phyloP scores from a whole-genome alignment of 1,139 yeast species.

The Candida sanyaensis region DNA sequence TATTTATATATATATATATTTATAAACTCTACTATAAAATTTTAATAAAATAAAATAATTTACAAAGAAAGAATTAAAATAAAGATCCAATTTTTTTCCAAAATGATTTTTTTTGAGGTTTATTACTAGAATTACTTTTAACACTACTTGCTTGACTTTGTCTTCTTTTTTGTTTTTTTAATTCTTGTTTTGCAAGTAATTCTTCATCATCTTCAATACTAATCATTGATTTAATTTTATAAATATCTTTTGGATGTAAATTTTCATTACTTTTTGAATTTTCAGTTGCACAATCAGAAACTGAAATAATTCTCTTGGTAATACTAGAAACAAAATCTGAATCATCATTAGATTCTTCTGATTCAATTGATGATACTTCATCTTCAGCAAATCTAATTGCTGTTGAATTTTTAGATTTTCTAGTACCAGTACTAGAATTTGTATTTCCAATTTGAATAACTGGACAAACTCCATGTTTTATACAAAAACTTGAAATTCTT shows the following conservation, averaged over 20 bases:
- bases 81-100: constrained; percentile 31
- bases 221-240: constrained; percentile 44
- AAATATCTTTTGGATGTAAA: constrained; percentile 25
- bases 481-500: too few relatives aligned
- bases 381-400: constrained; percentile 6
- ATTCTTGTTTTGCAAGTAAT: constrained; percentile 18
- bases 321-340: too few relatives aligned
- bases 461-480: constrained; percentile 37
- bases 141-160: constrained; percentile 12
- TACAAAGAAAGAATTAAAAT: too few relatives aligned
- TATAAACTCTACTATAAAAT: too few relatives aligned
- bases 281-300: constrained; percentile 32
- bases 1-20: too few relatives aligned
- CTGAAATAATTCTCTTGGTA: constrained; percentile 8
- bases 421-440: background rate
- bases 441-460: constrained; percentile 36
- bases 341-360: constrained; percentile 16
- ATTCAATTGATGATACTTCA: constrained; percentile 11
- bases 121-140: constrained; percentile 11
- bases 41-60: too few relatives aligned
- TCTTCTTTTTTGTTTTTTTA: constrained; percentile 12
- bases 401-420: background rate
- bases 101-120: constrained; percentile 26
- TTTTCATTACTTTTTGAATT: constrained; percentile 18
- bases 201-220: constrained; percentile 34